Base-by-base conservation (phyloP, 2,329 filamentous ascomycete genomes). In the Pseudogymnoascus sp. region DNA sequence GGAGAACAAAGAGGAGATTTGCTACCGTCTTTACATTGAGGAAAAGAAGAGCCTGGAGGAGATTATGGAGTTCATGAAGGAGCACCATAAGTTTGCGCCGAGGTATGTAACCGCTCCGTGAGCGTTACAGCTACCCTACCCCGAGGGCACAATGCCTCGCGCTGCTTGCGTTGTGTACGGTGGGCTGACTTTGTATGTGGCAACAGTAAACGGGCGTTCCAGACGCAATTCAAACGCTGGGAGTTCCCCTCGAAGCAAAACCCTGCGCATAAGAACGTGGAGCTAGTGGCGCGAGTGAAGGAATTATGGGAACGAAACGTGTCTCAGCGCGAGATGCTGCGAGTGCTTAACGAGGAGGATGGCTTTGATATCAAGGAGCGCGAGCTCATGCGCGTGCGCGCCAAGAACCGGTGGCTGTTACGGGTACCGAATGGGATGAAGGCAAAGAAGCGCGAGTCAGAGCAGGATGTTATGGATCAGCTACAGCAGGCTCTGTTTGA, bases 251-350 rank as follows among this genome's bases (percentile, higher is more conserved):
- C 81, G 63, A 90, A 90, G 72, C 85, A 89, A 67, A 85, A 87
- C 64, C 85, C 86, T 0, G 85, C 86, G 1, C 84, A 91, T 70
- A 88, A 88, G 69, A 87, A 91, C 71, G 77, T 80, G 12, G 78
- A 77, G 25, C 81, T 93, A 6, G 83, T 89, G 40, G 81, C 80
- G 15, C 84, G 90, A 31, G 81, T 93, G 64, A 86, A 85, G 70
- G 83, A 92, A 74, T 79, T 94, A 68, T 94, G 90, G 90, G 86
- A 90, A 72, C 79, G 78, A 67, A 94, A 93, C 70, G 79, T 84
- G 12, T 80, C 78, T 15, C 88, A 92, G 72, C 82, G 82, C 64
- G 87, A 92, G 66, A 94, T 94, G 84, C 78, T 92, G 62, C 78
- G 80, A 27, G 82, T 84, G 29, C 78, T 94, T 63, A 85, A 84